Evolutionary conservation across 306 rosid genomes (phyloP).

Genomic region (Ceratonia siliqua): DNA sequence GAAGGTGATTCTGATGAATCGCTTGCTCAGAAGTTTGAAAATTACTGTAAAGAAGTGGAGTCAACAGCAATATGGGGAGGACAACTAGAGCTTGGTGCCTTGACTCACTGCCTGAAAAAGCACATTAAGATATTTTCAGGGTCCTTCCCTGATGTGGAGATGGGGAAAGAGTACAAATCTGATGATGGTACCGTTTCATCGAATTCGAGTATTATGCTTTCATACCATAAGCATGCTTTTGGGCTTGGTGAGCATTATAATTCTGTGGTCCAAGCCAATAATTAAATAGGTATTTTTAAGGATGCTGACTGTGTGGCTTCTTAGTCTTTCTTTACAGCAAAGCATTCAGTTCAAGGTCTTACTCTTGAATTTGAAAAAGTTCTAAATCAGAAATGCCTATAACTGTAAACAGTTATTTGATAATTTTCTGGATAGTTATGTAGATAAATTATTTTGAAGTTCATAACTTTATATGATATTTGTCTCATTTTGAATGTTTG

Average conservation of each 20-base stretch:
- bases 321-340: slow-evolving; percentile 23
- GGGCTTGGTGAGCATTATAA: slow-evolving; percentile 97
- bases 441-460: not conserved
- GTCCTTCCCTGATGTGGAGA: slow-evolving; percentile 96
- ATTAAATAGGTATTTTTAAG: slow-evolving; percentile 36
- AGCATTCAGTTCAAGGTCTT: slow-evolving; percentile 33
- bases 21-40: slow-evolving; percentile 63
- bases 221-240: slow-evolving; percentile 92
- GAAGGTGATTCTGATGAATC: slow-evolving; percentile 57
- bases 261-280: slow-evolving; percentile 63
- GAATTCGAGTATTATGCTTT: slow-evolving; percentile 64
- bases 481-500: not conserved
- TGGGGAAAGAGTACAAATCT: slow-evolving; percentile 89
- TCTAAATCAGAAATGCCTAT: slow-evolving; percentile 32
- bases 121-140: slow-evolving; percentile 88
- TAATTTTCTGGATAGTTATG: not conserved
- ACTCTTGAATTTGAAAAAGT: slow-evolving; percentile 14
- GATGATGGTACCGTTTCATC: slow-evolving; percentile 33
- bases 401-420: slow-evolving; percentile 32
- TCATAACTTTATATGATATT: not conserved
- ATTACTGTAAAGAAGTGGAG: slow-evolving; percentile 83
- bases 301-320: slow-evolving; percentile 32
- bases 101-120: slow-evolving; percentile 78
- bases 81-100: slow-evolving; percentile 91
- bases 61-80: slow-evolving; percentile 98